phyloP scores from a whole-genome alignment of 805 yeast species.

The Candida bentonensis region DNA sequence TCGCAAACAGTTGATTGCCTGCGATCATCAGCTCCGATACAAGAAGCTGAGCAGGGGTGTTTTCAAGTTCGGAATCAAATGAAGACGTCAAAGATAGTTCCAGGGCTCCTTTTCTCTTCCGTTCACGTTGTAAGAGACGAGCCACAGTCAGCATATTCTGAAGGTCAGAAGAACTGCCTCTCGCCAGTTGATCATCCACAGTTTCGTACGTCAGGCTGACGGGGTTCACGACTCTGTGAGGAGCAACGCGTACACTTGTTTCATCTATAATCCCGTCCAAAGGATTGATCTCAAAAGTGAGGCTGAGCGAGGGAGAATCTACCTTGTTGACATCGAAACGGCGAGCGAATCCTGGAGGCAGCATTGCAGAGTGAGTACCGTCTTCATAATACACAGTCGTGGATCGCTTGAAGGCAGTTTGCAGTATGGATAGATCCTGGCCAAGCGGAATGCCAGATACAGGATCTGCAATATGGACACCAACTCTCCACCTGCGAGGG shows the following conservation, averaged over 20 bases:
- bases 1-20: background rate
- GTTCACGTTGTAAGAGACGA: background rate
- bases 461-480: conserved; percentile 77
- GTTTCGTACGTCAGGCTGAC: conserved; percentile 45
- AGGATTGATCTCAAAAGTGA: conserved; percentile 24
- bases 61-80: background rate
- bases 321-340: conserved; percentile 38
- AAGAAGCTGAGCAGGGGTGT: background rate
- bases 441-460: conserved; percentile 35
- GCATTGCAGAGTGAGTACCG: conserved; percentile 43
- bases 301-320: conserved; percentile 23
- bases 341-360: conserved; percentile 43
- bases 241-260: conserved; percentile 19
- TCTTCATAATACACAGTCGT: conserved; percentile 64
- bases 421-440: conserved; percentile 23
- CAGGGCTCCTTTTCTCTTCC: background rate
- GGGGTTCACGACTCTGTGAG: conserved; percentile 32
- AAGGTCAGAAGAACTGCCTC: conserved; percentile 3
- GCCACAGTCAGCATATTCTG: background rate
- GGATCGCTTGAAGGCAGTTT: conserved; percentile 46
- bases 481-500: conserved; percentile 24
- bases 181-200: conserved; percentile 38
- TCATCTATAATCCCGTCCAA: conserved; percentile 7
- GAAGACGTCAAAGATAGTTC: background rate
- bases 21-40: background rate